Percentiles rank a stretch among this genome's conserved stretches.
Conservation (phyloP, 2,329 filamentous ascomycete species). For the Ilyonectria mors-panacis region DNA sequence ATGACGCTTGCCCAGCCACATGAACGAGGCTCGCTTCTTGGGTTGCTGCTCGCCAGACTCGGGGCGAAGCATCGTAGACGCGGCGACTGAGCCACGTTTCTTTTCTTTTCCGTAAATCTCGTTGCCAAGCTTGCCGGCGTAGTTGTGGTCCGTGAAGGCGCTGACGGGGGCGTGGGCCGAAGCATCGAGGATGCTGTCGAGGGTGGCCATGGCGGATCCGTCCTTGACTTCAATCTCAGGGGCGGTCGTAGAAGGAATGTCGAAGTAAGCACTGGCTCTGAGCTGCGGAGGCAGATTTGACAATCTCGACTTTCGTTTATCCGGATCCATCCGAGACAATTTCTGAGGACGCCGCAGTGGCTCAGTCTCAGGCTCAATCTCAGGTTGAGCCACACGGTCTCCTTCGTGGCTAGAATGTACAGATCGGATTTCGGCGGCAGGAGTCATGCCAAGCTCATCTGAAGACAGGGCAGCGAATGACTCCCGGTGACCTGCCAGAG, state of each 20-base stretch:
- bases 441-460: slow-evolving; percentile 40
- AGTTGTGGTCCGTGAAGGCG: slow-evolving; percentile 92
- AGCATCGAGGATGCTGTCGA: slow-evolving; percentile 93
- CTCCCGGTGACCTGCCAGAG: slow-evolving; percentile 56
- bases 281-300: slow-evolving; percentile 82
- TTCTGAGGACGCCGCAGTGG: slow-evolving; percentile 53
- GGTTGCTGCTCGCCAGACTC: slow-evolving; percentile 45
- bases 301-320: slow-evolving; percentile 53
- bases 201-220: slow-evolving; percentile 87
- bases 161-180: slow-evolving; percentile 89
- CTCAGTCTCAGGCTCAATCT: slow-evolving; percentile 38
- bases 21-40: slow-evolving; percentile 66
- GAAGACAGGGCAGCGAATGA: slow-evolving; percentile 53
- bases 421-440: slow-evolving; percentile 37
- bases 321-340: slow-evolving; percentile 50
- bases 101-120: slow-evolving; percentile 80
- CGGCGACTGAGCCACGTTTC: slow-evolving; percentile 60
- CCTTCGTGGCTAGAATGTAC: slow-evolving; percentile 35
- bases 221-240: slow-evolving; percentile 74
- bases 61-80: slow-evolving; percentile 45
- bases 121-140: slow-evolving; percentile 80
- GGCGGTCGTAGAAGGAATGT: slow-evolving; percentile 69
- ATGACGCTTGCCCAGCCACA: slow-evolving; percentile 62
- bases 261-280: slow-evolving; percentile 93
- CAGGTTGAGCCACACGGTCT: slow-evolving; percentile 32